Evolutionary conservation across 441 rosid species (phyloP).

Genomic region (Macaranga tanarius): DNA sequence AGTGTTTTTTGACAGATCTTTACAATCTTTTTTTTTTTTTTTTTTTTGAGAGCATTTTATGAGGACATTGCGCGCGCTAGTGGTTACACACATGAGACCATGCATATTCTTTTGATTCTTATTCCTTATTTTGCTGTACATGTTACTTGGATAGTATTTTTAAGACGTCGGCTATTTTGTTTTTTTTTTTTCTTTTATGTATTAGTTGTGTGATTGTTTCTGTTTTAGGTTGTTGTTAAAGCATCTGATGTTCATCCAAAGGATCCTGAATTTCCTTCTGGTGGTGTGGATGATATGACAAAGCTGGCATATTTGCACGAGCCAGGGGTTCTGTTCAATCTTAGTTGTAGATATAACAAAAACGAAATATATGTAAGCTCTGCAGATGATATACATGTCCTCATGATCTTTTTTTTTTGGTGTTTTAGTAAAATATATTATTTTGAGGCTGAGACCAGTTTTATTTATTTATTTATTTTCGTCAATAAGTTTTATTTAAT

Average conservation of each 20-base stretch:
- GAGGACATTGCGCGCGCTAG: not conserved
- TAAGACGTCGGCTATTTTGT: not conserved
- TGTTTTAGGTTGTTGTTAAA: slow-evolving; percentile 61
- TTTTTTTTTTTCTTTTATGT: not conserved
- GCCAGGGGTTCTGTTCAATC: slow-evolving; percentile 87
- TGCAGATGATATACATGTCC: slow-evolving; percentile 15
- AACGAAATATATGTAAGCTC: slow-evolving; percentile 91
- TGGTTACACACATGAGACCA: not conserved
- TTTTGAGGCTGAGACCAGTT: not conserved
- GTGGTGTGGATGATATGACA: slow-evolving; percentile 96
- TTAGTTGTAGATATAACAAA: slow-evolving; percentile 56
- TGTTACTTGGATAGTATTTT: slow-evolving; percentile 3
- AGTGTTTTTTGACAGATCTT: slow-evolving; percentile 25
- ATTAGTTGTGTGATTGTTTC: slow-evolving; percentile 5
- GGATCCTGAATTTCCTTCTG: slow-evolving; percentile 84
- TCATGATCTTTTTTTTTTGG: slow-evolving; percentile 12
- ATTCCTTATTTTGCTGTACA: slow-evolving; percentile 38
- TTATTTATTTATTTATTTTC: too few relatives aligned
- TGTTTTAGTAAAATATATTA: not conserved
- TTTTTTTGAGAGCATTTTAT: not conserved
- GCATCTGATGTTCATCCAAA: slow-evolving; percentile 58
- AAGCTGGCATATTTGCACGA: slow-evolving; percentile 93
- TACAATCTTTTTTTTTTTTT: not conserved
- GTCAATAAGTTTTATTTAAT: too few relatives aligned
- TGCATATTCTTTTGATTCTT: not conserved